Evolutionary conservation across 2,329 filamentous ascomycete genomes (phyloP).

Genomic region (Colletotrichum eleusines): DNA sequence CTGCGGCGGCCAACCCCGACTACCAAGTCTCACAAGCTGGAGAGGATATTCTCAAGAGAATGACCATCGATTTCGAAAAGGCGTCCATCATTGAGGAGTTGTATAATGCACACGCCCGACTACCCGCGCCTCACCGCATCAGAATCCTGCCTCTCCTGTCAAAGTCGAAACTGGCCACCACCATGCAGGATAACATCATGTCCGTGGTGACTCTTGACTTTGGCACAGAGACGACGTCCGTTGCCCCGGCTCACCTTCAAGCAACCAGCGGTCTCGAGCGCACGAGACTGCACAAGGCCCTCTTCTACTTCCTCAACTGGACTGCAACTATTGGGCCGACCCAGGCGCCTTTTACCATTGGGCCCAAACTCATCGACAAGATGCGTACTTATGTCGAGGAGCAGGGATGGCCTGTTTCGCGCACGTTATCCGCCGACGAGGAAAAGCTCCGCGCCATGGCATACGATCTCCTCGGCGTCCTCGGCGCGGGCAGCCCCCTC

Average conservation of each 20-base stretch:
- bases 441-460: constrained; percentile 76
- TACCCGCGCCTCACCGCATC: constrained; percentile 79
- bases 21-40: constrained; percentile 85
- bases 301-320: constrained; percentile 91
- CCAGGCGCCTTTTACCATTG: constrained; percentile 72
- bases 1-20: constrained; percentile 85
- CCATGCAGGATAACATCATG: constrained; percentile 75
- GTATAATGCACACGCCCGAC: constrained; percentile 79
- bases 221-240: constrained; percentile 38
- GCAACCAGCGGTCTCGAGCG: constrained; percentile 75
- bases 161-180: constrained; percentile 81
- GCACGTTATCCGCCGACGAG: constrained; percentile 66
- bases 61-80: constrained; percentile 80
- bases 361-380: constrained; percentile 74
- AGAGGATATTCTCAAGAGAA: constrained; percentile 89
- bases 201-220: constrained; percentile 77
- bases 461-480: constrained; percentile 90
- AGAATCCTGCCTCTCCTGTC: constrained; percentile 81
- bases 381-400: constrained; percentile 80
- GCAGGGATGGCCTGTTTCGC: constrained; percentile 84
- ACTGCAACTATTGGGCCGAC: constrained; percentile 79
- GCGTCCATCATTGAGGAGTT: constrained; percentile 71
- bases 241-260: constrained; percentile 45
- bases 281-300: constrained; percentile 81
- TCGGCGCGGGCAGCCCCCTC: constrained; percentile 75